These are phyloP conservation scores for Saccharomycopsis malanga DNA, from an alignment of 805 yeast species.

Conservation along the genomic window DNA sequence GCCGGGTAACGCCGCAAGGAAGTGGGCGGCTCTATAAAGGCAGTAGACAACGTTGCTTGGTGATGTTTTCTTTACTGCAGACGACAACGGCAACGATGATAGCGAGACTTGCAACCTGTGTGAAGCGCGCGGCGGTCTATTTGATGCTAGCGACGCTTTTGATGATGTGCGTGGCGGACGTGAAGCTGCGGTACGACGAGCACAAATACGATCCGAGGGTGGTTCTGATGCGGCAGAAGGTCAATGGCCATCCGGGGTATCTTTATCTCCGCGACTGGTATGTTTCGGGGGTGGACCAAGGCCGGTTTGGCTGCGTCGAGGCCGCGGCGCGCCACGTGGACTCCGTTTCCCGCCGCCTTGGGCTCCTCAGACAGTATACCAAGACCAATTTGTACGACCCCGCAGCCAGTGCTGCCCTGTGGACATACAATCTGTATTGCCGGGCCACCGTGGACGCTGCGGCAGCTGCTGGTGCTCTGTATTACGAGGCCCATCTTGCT, in stretches of 20 bases:
- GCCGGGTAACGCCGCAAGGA: too few species aligned
- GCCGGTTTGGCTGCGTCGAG: too few species aligned
- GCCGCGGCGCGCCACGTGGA: neutral
- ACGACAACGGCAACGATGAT: too few species aligned
- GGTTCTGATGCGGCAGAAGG: neutral
- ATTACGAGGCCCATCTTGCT: neutral
- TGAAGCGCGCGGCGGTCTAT: too few species aligned
- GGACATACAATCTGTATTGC: too few species aligned
- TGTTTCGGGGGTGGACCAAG: neutral
- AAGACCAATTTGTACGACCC: neutral
- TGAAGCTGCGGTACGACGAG: neutral
- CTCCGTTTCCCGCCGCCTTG: too few species aligned
- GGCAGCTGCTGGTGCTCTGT: neutral
- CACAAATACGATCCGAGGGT: neutral
- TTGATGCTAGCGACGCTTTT: too few species aligned
- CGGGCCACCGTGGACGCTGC: neutral
- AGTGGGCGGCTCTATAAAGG: too few species aligned
- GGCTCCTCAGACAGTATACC: neutral
- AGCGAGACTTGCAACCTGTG: too few species aligned
- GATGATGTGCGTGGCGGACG: neutral
- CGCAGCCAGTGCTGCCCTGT: neutral
- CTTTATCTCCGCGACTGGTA: neutral
- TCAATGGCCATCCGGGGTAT: neutral
- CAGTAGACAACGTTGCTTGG: too few species aligned
- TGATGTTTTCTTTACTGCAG: too few species aligned